Evolutionary conservation across 2,329 filamentous ascomycete species (phyloP), one percentile per base, ranked within the genome.

Genomic region (Blastomyces silverae): DNA sequence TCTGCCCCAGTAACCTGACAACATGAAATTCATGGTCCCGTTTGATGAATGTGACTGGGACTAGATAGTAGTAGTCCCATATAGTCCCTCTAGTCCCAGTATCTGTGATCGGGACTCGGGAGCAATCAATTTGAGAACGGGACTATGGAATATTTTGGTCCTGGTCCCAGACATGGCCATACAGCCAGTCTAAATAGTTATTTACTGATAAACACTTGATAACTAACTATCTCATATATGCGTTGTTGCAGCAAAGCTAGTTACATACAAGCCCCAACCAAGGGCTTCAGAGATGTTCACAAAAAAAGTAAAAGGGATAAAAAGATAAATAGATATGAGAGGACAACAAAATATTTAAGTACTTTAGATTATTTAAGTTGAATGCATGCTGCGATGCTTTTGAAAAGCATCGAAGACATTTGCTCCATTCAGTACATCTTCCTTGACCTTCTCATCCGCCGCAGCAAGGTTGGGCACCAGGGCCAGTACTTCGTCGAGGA

Each of bases 371-470:
- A 2, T 0, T 50, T 61, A 57, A 37, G 31, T 34, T 34, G 31
- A 34, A 34, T 34, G 31, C 31, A 15, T 34, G 8, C 63, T 69
- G 52, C 84, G 77, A 67, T 87, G 83, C 64, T 79, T 82, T 73
- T 82, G 81, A 71, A 92, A 90, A 2, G 88, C 86, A 67, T 89
- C 87, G 64, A 83, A 80, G 22, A 90, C 85, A 25, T 80, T 83
- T 70, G 83, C 80, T 10, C 89, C 88, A 48, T 79, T 76, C 59
- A 80, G 74, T n/a, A 91, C 87, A 69, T 88, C 88, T 58, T 82
- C 80, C 73, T 84, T 86, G n/a, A 87, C 85, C 72, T 80, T 81
- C 61, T 84, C 82, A 73, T 89, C 86, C 50, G 85, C 84, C 65
- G 66, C 72, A 3, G 78, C 76, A 62, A 82, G 71, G 66, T 74